phyloP scores from a whole-genome alignment of 352 stramenopile genomes.

The Pythium volutum region DNA sequence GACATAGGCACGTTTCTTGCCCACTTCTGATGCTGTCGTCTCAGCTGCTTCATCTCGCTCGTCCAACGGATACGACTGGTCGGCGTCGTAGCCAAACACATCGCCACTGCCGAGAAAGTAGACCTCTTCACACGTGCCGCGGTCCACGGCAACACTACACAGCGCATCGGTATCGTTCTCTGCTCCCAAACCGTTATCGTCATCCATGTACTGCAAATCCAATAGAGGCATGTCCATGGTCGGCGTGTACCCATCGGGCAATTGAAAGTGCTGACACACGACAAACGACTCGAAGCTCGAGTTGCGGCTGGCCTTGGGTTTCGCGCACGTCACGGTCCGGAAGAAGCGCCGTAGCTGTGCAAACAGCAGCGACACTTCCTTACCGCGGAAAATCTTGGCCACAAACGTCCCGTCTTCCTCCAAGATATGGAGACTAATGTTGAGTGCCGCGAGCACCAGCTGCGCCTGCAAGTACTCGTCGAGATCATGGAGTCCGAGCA shows the following conservation, averaged over 20 bases:
- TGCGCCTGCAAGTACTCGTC: constrained; percentile 84
- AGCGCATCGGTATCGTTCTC: not conserved
- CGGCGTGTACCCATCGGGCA: constrained; percentile 46
- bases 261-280: constrained; percentile 62
- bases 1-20: constrained; percentile 35
- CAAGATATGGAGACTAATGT: constrained; percentile 78
- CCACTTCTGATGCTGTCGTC: not conserved
- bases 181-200: constrained; percentile 32
- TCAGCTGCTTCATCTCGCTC: constrained; percentile 19
- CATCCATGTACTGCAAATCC: constrained; percentile 61
- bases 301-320: constrained; percentile 83
- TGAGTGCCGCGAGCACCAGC: constrained; percentile 73
- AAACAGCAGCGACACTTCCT: constrained; percentile 73
- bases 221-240: constrained; percentile 73
- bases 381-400: constrained; percentile 84
- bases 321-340: constrained; percentile 65
- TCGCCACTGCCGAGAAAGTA: constrained; percentile 72
- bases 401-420: constrained; percentile 74
- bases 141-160: constrained; percentile 35
- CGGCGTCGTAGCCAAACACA: constrained; percentile 76
- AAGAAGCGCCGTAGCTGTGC: constrained; percentile 74
- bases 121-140: constrained; percentile 54
- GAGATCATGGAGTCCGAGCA: constrained; percentile 83
- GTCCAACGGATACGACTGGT: constrained; percentile 81
- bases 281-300: constrained; percentile 85